Percentiles rank a stretch among this genome's conserved stretches.
phyloP scores from a whole-genome alignment of 306 rosid genomes.

The Malus asiatica region DNA sequence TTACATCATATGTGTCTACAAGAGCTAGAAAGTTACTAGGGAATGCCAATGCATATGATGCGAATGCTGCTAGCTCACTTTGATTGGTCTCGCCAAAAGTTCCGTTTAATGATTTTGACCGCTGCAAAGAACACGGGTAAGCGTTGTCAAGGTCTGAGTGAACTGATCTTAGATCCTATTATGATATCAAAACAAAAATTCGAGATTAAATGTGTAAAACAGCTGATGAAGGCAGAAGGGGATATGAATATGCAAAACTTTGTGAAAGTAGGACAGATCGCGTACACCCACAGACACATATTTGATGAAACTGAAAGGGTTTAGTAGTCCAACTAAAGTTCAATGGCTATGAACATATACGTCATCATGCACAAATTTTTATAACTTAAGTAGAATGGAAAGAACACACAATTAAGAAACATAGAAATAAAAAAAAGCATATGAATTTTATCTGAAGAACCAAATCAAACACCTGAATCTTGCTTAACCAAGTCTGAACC shows the following conservation, averaged over 20 bases:
- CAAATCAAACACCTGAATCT: conserved; percentile 61
- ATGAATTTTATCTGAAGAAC: conserved; percentile 4
- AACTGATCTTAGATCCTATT: conserved; percentile 5
- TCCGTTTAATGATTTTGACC: conserved; percentile 51
- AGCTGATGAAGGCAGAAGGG: not conserved
- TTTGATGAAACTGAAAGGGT: not conserved
- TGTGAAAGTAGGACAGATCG: not conserved
- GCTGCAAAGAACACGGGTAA: conserved; percentile 40
- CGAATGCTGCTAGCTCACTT: conserved; percentile 94
- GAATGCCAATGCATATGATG: conserved; percentile 92
- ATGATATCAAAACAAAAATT: not conserved
- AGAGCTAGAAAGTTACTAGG: conserved; percentile 87
- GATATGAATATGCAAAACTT: not conserved
- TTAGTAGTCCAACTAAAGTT: not conserved
- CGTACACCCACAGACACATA: not conserved
- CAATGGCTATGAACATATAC: not conserved
- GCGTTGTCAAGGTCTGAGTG: not conserved
- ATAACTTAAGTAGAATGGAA: not conserved
- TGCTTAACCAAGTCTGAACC: conserved; percentile 80
- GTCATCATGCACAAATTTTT: not conserved
- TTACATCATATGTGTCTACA: conserved; percentile 96
- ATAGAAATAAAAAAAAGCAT: not conserved
- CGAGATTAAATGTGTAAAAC: not conserved
- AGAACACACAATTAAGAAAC: not conserved
- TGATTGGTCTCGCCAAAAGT: conserved; percentile 89